These are phyloP conservation scores for Fusarium fujikuroi DNA, from an alignment of 2,329 filamentous ascomycete species.

Conservation along the genomic window DNA sequence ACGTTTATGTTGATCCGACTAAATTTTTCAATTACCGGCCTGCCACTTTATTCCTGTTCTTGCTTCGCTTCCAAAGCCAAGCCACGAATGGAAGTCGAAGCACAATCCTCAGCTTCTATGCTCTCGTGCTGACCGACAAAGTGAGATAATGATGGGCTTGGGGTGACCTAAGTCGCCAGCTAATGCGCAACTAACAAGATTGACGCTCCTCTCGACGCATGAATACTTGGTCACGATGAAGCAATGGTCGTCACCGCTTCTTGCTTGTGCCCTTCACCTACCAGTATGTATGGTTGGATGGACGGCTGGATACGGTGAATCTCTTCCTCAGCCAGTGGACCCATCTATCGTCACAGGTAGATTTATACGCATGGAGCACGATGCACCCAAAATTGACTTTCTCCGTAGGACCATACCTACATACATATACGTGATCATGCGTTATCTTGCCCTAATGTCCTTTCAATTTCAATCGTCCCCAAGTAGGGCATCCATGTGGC, in stretches of 20 bases:
- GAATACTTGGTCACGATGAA: constrained; percentile 17
- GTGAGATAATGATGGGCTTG: constrained; percentile 13
- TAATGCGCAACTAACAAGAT: constrained; percentile 28
- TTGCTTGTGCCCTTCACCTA: constrained; percentile 14
- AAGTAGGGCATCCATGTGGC: neutral
- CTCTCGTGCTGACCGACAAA: constrained; percentile 35
- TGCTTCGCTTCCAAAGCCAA: constrained; percentile 6
- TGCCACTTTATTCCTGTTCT: constrained; percentile 5
- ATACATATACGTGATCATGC: neutral
- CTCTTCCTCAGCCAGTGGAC: constrained; percentile 14
- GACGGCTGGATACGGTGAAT: constrained; percentile 14
- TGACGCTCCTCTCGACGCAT: neutral
- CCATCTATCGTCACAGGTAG: neutral
- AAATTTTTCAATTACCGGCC: constrained; percentile 1
- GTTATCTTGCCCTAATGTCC: neutral
- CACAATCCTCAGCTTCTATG: constrained; percentile 17
- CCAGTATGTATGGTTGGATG: neutral
- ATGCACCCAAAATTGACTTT: neutral
- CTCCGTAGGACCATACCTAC: neutral
- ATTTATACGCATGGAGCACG: neutral
- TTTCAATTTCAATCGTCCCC: neutral
- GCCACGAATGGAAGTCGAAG: constrained; percentile 10
- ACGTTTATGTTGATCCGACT: neutral
- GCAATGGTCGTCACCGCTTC: constrained; percentile 32
- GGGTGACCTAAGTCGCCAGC: constrained; percentile 2